Evolutionary conservation across 352 stramenopile species (phyloP), one percentile per base, ranked within the genome.

Genomic region (Saprolegnia diclina): DNA sequence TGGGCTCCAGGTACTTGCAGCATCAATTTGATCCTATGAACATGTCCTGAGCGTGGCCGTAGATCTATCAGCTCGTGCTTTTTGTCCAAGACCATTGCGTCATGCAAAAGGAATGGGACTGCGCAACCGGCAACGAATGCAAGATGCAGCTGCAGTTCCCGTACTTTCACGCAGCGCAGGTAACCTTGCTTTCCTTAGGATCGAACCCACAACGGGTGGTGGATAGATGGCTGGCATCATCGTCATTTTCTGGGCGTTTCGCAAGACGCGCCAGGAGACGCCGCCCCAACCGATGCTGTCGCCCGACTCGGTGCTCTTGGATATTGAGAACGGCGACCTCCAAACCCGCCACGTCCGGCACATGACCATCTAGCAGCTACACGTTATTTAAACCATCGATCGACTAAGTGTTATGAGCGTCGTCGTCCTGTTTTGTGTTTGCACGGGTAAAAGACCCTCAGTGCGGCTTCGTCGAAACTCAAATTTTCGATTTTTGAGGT

Each of bases 161-260:
- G 7, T 45, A 57, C n/a, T 50, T 69, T 10, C 63, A 55, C 11
- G n/a, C 53, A 11, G 35, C 48, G 7, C 63, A 67, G 38, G 61
- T 67, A 69, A 0, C 14, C 50, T 11, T 22, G 52, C 45, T 10
- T 53, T 10, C 22, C 29, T 42, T 7, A 56, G 61, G 19, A 19
- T 65, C 7, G 18, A 21, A 24, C n/a, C n/a, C n/a, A 5, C 13
- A n/a, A 37, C 9, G 22, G 19, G 29, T 19, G 9, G 13, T 13
- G 10, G 45, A 11, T 69, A 69, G 63, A 44, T 69, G 19, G 5
- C 45, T 22, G 63, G 63, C 32, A 69, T 69, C 26, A 21, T 69
- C 21, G 63, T 69, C n/a, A 69, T 69, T n/a, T 69, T 57, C 38
- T 69, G 63, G 63, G 26, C 19, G 18, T 69, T 69, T 32, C 63